Evolutionary conservation across 176 grass and related monocot genomes (phyloP), one percentile per base, ranked within the genome.

Genomic region (Pontederia paniculata): DNA sequence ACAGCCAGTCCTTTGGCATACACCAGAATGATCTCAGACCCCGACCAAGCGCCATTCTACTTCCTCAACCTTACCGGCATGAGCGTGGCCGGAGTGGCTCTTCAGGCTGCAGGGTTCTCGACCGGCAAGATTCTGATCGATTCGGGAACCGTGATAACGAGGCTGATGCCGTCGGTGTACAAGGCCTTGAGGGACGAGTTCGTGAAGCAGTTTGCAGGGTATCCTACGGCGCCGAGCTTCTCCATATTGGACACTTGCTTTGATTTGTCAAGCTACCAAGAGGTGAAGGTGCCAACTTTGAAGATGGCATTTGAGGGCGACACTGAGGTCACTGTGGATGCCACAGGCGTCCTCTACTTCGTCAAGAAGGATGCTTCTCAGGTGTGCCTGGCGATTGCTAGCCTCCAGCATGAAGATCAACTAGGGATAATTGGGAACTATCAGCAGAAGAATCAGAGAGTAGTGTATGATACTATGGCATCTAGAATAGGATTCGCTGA

Each of bases 381-480:
- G 70, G 91, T 87, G 23, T 96, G 91, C 70, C 63, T 97, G 55
- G 91, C 91, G 3, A 53, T 90, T 44, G 91, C 91, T 4, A 70
- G 80, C 41, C 73, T 90, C 1, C n/a, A 77, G 2, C 84, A 79
- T n/a, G 91, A 97, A 61, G 91, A 90, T 71, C 71, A 90, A 63
- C 63, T 60, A 23, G 85, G 80, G 4, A 97, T 90, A 65, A 72
- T 97, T 10, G 91, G 91, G 14, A 97, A 90, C 68, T 90, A 97
- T 67, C 91, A 97, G 65, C 91, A 90, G 77, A 97, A 87, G 80
- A 97, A 90, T 69, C 84, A 87, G 57, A 90, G 91, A 77, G 71
- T 90, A 9, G 74, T 97, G 48, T 97, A 90, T 55, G 91, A 97
- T 68, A 87, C 83, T 6, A 46, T 67, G 45, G 56, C 71, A 0